Conservation (phyloP, 1,284 basidiomycete species). For the Boletus sp. region DNA sequence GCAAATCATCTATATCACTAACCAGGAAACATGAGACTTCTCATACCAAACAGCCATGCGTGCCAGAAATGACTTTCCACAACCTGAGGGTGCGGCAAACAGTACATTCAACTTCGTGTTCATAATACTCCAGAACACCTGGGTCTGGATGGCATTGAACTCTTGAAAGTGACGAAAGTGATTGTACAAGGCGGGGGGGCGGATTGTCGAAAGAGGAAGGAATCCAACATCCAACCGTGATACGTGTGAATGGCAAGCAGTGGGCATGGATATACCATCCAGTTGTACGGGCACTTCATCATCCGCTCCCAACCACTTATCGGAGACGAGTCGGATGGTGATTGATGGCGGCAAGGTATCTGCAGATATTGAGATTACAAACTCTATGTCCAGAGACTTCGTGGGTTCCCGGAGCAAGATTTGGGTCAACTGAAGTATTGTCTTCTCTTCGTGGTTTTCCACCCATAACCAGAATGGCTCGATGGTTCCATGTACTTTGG, state of each 20-base stretch:
- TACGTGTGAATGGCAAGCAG: conserved; percentile 63
- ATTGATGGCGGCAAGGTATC: conserved; percentile 62
- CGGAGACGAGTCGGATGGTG: conserved; percentile 82
- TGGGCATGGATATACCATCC: conserved; percentile 78
- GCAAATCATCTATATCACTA: conserved; percentile 17
- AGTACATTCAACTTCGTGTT: conserved; percentile 76
- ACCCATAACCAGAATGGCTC: conserved; percentile 98
- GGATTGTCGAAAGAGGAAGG: conserved; percentile 61
- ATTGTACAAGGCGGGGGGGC: conserved; percentile 49
- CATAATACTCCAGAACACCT: conserved; percentile 84
- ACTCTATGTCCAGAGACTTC: conserved; percentile 66
- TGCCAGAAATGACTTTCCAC: conserved; percentile 82
- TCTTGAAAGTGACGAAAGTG: conserved; percentile 53
- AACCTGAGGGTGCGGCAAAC: conserved; percentile 81
- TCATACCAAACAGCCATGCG: conserved; percentile 74
- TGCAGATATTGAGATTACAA: conserved; percentile 75
- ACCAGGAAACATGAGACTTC: neutral
- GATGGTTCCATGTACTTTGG: conserved; percentile 71
- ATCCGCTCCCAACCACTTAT: conserved; percentile 94
- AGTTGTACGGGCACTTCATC: conserved; percentile 70
- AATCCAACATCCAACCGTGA: conserved; percentile 83
- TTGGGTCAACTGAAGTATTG: conserved; percentile 85
- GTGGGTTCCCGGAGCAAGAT: conserved; percentile 74
- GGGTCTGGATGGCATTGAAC: conserved; percentile 91
- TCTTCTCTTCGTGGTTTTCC: conserved; percentile 80